Conservation (phyloP, 768 basidiomycete genomes). For the Strobilomyces echinocephalus region DNA sequence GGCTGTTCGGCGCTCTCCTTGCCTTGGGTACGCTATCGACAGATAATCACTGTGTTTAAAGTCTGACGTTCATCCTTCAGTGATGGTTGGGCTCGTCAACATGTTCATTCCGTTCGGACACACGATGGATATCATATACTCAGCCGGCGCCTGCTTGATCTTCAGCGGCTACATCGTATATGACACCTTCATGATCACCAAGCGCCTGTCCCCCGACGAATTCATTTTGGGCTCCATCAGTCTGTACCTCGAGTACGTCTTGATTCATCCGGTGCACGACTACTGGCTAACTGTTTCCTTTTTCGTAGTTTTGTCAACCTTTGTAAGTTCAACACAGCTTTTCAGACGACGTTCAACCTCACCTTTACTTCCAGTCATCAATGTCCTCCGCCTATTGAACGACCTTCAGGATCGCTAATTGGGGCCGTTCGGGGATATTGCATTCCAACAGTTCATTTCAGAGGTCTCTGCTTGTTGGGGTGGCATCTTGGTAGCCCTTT, state of each 20-base stretch:
- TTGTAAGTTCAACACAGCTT: constrained; percentile 46
- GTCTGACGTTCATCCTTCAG: constrained; percentile 31
- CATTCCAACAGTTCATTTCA: background rate
- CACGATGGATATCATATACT: constrained; percentile 78
- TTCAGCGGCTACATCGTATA: constrained; percentile 91
- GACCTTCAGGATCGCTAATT: constrained; percentile 40
- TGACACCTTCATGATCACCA: constrained; percentile 89
- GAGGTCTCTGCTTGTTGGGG: background rate
- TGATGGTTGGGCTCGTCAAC: constrained; percentile 77
- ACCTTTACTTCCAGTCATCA: constrained; percentile 52
- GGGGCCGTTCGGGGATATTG: background rate
- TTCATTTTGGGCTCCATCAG: constrained; percentile 86
- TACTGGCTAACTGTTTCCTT: constrained; percentile 14
- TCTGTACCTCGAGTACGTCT: constrained; percentile 87
- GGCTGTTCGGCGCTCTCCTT: constrained; percentile 79
- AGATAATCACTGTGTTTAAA: background rate
- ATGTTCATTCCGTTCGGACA: constrained; percentile 82
- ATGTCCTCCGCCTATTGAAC: constrained; percentile 78
- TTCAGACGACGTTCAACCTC: background rate
- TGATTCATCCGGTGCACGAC: background rate
- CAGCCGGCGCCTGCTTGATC: constrained; percentile 71
- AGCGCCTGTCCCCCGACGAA: constrained; percentile 86
- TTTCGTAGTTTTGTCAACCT: constrained; percentile 73
- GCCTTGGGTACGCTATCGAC: constrained; percentile 55
- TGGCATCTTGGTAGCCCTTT: background rate